Evolutionary conservation across 352 stramenopile genomes (phyloP).

Genomic region (Pythium phragmitis): DNA sequence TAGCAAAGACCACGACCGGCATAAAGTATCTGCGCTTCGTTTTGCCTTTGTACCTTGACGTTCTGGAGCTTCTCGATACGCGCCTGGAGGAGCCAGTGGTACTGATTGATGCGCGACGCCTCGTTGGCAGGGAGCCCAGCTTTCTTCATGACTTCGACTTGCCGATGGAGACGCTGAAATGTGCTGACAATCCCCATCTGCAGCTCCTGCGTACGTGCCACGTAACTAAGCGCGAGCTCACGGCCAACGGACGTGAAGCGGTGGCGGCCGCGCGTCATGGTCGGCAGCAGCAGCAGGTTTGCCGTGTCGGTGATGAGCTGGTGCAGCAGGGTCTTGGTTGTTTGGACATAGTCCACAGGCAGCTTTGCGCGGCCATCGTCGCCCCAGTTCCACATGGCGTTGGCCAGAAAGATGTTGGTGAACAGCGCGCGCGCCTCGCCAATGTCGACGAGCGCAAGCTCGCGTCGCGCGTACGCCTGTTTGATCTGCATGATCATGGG

Average conservation of each 20-base stretch:
- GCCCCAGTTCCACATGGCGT: constrained; percentile 83
- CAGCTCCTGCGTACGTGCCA: constrained; percentile 25
- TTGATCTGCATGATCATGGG: constrained; percentile 90
- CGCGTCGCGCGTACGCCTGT: constrained; percentile 72
- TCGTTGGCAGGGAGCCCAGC: constrained; percentile 77
- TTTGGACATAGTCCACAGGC: constrained; percentile 42
- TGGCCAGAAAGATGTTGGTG: constrained; percentile 70
- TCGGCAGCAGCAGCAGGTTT: constrained; percentile 62
- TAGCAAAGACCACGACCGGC: not conserved
- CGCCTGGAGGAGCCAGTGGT: constrained; percentile 83
- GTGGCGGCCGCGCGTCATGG: constrained; percentile 67
- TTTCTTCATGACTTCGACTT: constrained; percentile 78
- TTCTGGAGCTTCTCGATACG: constrained; percentile 83
- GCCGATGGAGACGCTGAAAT: constrained; percentile 61
- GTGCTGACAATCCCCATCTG: constrained; percentile 58
- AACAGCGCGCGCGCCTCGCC: constrained; percentile 71
- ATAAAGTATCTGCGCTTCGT: not conserved
- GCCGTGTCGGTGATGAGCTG: constrained; percentile 44
- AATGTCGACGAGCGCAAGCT: constrained; percentile 67
- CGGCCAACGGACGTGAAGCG: constrained; percentile 56
- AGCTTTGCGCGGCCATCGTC: constrained; percentile 59
- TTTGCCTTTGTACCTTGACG: constrained; percentile 51
- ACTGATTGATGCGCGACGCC: constrained; percentile 87
- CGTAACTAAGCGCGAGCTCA: constrained; percentile 42
- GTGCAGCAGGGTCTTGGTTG: constrained; percentile 60